These are phyloP conservation scores for Pseudogymnoascus sp. DNA, from an alignment of 2,329 filamentous ascomycete genomes.

Conservation along the genomic window DNA sequence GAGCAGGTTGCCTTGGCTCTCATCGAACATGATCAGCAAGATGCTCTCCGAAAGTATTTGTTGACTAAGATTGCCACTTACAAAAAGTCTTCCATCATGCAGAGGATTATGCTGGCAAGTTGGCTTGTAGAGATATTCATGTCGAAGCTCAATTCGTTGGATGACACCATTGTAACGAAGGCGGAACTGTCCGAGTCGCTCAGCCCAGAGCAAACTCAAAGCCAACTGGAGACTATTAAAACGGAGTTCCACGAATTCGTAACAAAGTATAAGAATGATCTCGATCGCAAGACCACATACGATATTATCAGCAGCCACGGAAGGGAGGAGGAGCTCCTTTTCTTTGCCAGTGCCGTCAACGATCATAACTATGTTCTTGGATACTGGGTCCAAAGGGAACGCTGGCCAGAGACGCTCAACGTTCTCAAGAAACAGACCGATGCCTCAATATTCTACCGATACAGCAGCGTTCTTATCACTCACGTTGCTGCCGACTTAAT, in stretches of 20 bases:
- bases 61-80: constrained; percentile 73
- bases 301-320: constrained; percentile 95
- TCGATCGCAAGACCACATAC: constrained; percentile 88
- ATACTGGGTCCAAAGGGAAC: constrained; percentile 94
- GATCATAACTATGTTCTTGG: constrained; percentile 93
- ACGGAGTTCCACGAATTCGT: constrained; percentile 86
- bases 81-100: constrained; percentile 82
- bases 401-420: constrained; percentile 78
- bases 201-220: constrained; percentile 62
- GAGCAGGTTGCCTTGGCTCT: constrained; percentile 90
- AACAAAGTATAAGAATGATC: constrained; percentile 72
- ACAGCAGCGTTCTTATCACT: constrained; percentile 93
- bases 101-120: constrained; percentile 86
- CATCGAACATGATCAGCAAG: constrained; percentile 82
- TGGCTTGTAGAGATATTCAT: constrained; percentile 97
- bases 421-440: constrained; percentile 92
- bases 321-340: constrained; percentile 83
- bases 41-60: constrained; percentile 85
- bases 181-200: constrained; percentile 69
- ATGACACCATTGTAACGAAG: constrained; percentile 87
- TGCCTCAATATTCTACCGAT: constrained; percentile 88
- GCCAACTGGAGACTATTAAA: constrained; percentile 62
- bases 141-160: constrained; percentile 89
- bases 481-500: constrained; percentile 78
- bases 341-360: constrained; percentile 79